A percentile compares a stretch with the other conserved stretches of the same genome.
Evolutionary conservation across 441 rosid genomes (phyloP).

Genomic region (Populus hybrid): DNA sequence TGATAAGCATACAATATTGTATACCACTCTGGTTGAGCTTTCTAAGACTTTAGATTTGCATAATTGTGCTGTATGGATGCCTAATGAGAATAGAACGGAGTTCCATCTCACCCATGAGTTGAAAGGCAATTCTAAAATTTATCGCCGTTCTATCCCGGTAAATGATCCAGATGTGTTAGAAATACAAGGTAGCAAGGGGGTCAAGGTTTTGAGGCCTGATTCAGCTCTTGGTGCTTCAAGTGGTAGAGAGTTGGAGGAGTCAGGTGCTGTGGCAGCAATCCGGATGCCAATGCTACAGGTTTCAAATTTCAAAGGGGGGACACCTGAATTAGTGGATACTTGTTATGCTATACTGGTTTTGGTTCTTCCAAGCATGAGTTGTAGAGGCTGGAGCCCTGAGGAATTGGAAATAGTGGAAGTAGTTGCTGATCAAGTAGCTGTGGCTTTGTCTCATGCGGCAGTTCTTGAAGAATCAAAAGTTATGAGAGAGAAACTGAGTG

Average conservation of each 20-base stretch:
- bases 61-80: constrained; percentile 98
- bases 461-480: constrained; percentile 93
- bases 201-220: constrained; percentile 50
- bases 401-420: constrained; percentile 89
- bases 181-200: constrained; percentile 57
- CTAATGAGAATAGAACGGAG: constrained; percentile 52
- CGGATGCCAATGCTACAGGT: constrained; percentile 95
- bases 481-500: constrained; percentile 84
- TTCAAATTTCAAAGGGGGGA: constrained; percentile 86
- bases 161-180: constrained; percentile 60
- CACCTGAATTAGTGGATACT: constrained; percentile 65
- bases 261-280: constrained; percentile 86
- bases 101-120: constrained; percentile 81
- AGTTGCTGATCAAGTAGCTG: constrained; percentile 97
- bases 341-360: constrained; percentile 78
- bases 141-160: constrained; percentile 41
- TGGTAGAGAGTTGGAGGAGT: constrained; percentile 44
- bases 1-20: constrained; percentile 75
- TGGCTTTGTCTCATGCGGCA: constrained; percentile 96
- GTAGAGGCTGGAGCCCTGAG: constrained; percentile 65
- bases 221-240: constrained; percentile 72
- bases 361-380: constrained; percentile 62
- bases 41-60: constrained; percentile 79
- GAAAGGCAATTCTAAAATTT: constrained; percentile 38
- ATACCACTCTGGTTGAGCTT: constrained; percentile 91